Percentiles rank a stretch among this genome's conserved stretches.
Conservation (phyloP, 345 rosid genomes). For the Clarkia xantiana region DNA sequence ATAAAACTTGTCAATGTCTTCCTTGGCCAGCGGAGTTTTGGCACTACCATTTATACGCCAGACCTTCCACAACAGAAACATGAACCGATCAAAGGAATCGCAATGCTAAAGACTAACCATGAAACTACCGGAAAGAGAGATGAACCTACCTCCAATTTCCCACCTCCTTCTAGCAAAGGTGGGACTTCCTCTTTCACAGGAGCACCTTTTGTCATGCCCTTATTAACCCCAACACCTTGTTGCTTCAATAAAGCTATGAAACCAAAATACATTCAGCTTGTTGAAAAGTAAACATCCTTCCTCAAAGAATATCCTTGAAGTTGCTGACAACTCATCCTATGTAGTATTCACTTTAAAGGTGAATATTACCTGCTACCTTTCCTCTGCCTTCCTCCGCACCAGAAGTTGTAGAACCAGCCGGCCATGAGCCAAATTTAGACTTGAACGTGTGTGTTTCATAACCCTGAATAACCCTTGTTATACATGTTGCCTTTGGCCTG, state of each 20-base stretch:
- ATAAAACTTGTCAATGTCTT: conserved; percentile 80
- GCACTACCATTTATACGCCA: conserved; percentile 80
- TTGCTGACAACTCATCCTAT: background rate
- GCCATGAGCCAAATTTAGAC: conserved; percentile 92
- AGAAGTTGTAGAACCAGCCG: conserved; percentile 66
- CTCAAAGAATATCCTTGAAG: too few relatives aligned
- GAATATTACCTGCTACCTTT: conserved; percentile 81
- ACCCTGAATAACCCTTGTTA: conserved; percentile 81
- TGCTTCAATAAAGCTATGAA: conserved; percentile 80
- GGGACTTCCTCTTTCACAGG: conserved; percentile 84
- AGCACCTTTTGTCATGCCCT: conserved; percentile 58
- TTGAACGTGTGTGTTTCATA: conserved; percentile 86
- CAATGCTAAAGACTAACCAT: conserved; percentile 2
- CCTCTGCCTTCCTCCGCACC: conserved; percentile 86
- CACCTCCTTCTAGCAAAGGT: conserved; percentile 89
- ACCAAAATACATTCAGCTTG: conserved; percentile 10
- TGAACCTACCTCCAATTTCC: conserved; percentile 80
- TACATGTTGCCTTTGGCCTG: conserved; percentile 74
- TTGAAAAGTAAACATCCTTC: background rate
- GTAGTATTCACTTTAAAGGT: background rate
- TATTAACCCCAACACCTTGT: conserved; percentile 83
- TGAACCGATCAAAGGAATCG: background rate
- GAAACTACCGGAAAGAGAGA: conserved; percentile 6
- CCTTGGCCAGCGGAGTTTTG: conserved; percentile 59
- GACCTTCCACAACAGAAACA: conserved; percentile 28